phyloP scores from a whole-genome alignment of 73 alveolate genomes.

The Halteria grandinella region DNA sequence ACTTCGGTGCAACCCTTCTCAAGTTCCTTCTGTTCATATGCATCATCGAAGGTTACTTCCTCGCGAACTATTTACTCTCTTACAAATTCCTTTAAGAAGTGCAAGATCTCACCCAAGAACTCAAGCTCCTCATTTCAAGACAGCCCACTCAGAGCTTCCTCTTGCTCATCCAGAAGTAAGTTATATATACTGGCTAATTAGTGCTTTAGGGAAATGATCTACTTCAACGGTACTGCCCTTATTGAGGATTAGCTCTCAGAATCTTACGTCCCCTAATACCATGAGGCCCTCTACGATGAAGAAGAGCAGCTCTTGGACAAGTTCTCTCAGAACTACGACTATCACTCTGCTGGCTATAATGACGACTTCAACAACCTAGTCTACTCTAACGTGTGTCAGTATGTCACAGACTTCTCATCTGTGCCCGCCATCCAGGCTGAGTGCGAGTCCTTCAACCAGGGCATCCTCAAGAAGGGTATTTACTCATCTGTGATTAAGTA shows the following conservation, averaged over 20 bases:
- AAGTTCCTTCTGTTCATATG: constrained; percentile 36
- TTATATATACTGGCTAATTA: neutral
- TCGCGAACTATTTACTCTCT: constrained; percentile 36
- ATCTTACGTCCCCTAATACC: constrained; percentile 11
- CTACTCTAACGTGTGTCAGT: constrained; percentile 41
- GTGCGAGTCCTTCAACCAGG: constrained; percentile 44
- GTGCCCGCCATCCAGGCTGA: neutral
- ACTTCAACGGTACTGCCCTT: constrained; percentile 45
- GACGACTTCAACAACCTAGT: constrained; percentile 50
- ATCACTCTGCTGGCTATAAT: constrained; percentile 36
- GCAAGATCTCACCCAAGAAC: constrained; percentile 45
- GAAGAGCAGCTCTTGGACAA: constrained; percentile 45
- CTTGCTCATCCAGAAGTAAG: constrained; percentile 26
- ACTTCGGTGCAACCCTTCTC: constrained; percentile 43
- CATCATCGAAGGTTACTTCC: constrained; percentile 46
- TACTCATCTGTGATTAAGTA: constrained; percentile 54
- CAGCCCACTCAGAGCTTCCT: constrained; percentile 45
- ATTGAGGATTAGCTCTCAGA: constrained; percentile 1
- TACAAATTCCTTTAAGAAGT: constrained; percentile 28
- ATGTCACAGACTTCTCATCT: no score
- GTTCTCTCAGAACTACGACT: constrained; percentile 44
- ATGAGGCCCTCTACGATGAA: constrained; percentile 31
- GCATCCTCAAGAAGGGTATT: constrained; percentile 54
- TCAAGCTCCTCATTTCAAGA: constrained; percentile 24
- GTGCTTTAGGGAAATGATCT: constrained; percentile 42